phyloP scores from a whole-genome alignment of 768 basidiomycete species.

The Pholiota molesta region DNA sequence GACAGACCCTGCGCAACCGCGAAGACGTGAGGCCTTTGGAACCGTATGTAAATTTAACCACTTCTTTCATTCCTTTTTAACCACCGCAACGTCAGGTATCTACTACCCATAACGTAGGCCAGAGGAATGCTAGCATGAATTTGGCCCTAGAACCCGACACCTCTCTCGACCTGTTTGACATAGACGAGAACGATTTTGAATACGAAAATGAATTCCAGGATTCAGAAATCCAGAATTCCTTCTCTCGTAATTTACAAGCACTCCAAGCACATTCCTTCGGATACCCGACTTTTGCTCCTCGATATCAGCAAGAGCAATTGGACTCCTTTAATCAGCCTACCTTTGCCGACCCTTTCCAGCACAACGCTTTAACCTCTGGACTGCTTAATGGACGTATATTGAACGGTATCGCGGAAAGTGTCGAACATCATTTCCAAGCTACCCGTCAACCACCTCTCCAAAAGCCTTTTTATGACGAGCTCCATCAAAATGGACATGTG shows the following conservation, averaged over 20 bases:
- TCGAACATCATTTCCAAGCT: slow-evolving; percentile 47
- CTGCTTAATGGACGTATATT: slow-evolving; percentile 28
- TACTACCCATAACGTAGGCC: slow-evolving; percentile 31
- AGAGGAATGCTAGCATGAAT: slow-evolving; percentile 33
- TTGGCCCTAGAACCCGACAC: slow-evolving; percentile 42
- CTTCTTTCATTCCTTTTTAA: slow-evolving; percentile 18
- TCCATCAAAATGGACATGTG: slow-evolving; percentile 19
- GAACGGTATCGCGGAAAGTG: slow-evolving; percentile 41
- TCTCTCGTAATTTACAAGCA: slow-evolving; percentile 36
- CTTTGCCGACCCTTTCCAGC: slow-evolving; percentile 47
- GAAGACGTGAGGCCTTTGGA: slow-evolving; percentile 48
- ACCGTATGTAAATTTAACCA: slow-evolving; percentile 31
- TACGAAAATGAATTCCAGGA: slow-evolving; percentile 41
- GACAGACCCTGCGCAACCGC: slow-evolving; percentile 67
- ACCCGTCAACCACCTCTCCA: slow-evolving; percentile 30
- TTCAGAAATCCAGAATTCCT: slow-evolving; percentile 38
- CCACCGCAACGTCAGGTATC: slow-evolving; percentile 29
- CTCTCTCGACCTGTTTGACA: slow-evolving; percentile 67
- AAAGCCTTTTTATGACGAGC: slow-evolving; percentile 24
- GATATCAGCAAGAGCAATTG: slow-evolving; percentile 27
- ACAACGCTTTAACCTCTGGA: slow-evolving; percentile 23
- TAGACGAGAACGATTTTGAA: slow-evolving; percentile 72
- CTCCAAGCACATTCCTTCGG: slow-evolving; percentile 36
- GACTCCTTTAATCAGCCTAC: slow-evolving; percentile 28
- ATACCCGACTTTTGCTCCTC: slow-evolving; percentile 36